These are phyloP conservation scores for Cadophora sp. DNA, from an alignment of 2,329 filamentous ascomycete species.

Conservation along the genomic window DNA sequence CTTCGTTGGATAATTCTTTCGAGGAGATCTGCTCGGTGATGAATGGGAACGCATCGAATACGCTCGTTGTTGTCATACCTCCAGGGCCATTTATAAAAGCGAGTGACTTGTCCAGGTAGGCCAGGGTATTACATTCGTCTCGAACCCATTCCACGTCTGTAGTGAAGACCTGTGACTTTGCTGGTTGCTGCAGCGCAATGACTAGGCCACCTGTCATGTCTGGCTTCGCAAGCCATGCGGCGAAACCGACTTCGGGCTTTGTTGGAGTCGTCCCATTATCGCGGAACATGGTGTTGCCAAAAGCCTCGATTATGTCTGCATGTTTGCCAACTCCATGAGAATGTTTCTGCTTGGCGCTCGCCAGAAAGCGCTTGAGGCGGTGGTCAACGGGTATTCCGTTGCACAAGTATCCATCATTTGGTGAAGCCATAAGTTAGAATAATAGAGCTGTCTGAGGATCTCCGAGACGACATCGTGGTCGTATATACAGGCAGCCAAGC, in stretches of 20 bases:
- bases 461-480: neutral
- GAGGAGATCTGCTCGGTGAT: slow-evolving; percentile 15
- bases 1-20: slow-evolving; percentile 6
- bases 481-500: neutral
- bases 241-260: slow-evolving; percentile 13
- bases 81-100: slow-evolving; percentile 11
- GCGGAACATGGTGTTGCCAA: slow-evolving; percentile 16
- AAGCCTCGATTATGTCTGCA: slow-evolving; percentile 15
- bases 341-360: slow-evolving; percentile 9
- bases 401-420: slow-evolving; percentile 15
- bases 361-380: slow-evolving; percentile 15
- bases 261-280: neutral
- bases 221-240: slow-evolving; percentile 13
- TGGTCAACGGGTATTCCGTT: slow-evolving; percentile 17
- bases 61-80: slow-evolving; percentile 9
- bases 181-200: slow-evolving; percentile 13
- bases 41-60: slow-evolving; percentile 17
- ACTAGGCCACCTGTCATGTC: slow-evolving; percentile 12
- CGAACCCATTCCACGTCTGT: neutral
- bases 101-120: slow-evolving; percentile 12
- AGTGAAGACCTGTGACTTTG: slow-evolving; percentile 18
- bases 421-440: slow-evolving; percentile 10
- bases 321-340: slow-evolving; percentile 10
- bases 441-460: neutral
- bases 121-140: slow-evolving; percentile 6